Conservation (phyloP, 2,329 filamentous ascomycete species). For the Talaromyces sp. region DNA sequence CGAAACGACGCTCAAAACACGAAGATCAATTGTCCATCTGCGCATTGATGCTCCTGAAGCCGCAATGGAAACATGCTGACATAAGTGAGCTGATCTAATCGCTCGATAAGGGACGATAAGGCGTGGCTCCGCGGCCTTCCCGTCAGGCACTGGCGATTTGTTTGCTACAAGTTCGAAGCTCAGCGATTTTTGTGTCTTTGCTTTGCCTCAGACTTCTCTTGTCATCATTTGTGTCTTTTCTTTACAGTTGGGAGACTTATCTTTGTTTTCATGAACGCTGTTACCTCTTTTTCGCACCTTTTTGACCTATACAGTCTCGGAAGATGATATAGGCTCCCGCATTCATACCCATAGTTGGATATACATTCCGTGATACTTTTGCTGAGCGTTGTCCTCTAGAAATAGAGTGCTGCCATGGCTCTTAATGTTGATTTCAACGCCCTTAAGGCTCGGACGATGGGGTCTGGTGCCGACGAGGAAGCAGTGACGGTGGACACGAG, state of each 20-base stretch:
- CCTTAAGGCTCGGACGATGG: conserved; percentile 84
- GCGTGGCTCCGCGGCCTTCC: not conserved
- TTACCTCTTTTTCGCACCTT: not conserved
- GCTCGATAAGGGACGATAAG: conserved; percentile 1
- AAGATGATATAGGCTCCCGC: conserved; percentile 1
- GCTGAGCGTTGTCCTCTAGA: not conserved
- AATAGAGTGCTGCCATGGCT: conserved; percentile 56
- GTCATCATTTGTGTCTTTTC: not conserved
- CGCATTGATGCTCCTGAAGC: conserved; percentile 10
- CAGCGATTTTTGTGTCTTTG: not conserved
- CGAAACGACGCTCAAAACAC: conserved; percentile 1
- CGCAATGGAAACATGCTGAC: conserved; percentile 7
- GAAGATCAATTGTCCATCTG: conserved; percentile 4
- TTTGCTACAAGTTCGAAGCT: not conserved
- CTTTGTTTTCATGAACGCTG: not conserved
- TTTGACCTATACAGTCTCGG: not conserved
- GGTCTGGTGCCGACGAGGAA: conserved; percentile 86
- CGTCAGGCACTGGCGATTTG: not conserved
- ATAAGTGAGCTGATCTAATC: conserved; percentile 3
- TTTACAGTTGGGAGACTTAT: not conserved
- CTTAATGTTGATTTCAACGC: conserved; percentile 67
- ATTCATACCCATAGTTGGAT: not conserved
- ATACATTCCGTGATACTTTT: not conserved
- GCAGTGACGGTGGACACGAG: conserved; percentile 97
- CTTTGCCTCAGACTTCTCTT: not conserved